Conservation (phyloP, 2,329 filamentous ascomycete species). For the Scytalidium sp. region DNA sequence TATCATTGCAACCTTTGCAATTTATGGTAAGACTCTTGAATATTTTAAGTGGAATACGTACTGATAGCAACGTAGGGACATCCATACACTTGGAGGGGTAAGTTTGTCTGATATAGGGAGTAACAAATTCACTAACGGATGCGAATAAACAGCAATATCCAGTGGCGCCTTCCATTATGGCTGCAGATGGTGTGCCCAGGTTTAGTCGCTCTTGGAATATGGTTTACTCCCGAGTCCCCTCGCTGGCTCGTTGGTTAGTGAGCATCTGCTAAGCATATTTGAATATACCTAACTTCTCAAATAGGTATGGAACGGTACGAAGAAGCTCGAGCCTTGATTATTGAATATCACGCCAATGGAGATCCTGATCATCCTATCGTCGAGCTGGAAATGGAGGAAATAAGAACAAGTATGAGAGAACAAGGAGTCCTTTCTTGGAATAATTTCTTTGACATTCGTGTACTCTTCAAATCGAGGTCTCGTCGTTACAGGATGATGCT, state of each 20-base stretch:
- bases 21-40: slow-evolving; percentile 11
- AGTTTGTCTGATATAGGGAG: slow-evolving; percentile 13
- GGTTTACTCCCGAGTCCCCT: slow-evolving; percentile 50
- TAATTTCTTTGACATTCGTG: slow-evolving; percentile 47
- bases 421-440: slow-evolving; percentile 38
- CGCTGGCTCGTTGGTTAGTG: slow-evolving; percentile 46
- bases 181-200: slow-evolving; percentile 35
- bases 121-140: background rate
- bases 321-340: slow-evolving; percentile 45
- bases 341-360: slow-evolving; percentile 50
- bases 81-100: background rate
- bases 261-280: background rate
- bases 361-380: slow-evolving; percentile 41
- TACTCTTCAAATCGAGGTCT: slow-evolving; percentile 35
- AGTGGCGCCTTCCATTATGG: slow-evolving; percentile 51
- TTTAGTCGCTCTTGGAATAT: slow-evolving; percentile 17
- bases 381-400: slow-evolving; percentile 44
- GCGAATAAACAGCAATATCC: slow-evolving; percentile 7
- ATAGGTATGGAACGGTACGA: slow-evolving; percentile 40
- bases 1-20: slow-evolving; percentile 39
- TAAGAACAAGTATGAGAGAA: slow-evolving; percentile 37
- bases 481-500: slow-evolving; percentile 30
- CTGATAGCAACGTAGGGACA: background rate
- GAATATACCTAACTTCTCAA: background rate
- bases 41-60: background rate